phyloP scores from a whole-genome alignment of 805 yeast genomes.

The Cyberlindnera xishuangbannaensis region DNA sequence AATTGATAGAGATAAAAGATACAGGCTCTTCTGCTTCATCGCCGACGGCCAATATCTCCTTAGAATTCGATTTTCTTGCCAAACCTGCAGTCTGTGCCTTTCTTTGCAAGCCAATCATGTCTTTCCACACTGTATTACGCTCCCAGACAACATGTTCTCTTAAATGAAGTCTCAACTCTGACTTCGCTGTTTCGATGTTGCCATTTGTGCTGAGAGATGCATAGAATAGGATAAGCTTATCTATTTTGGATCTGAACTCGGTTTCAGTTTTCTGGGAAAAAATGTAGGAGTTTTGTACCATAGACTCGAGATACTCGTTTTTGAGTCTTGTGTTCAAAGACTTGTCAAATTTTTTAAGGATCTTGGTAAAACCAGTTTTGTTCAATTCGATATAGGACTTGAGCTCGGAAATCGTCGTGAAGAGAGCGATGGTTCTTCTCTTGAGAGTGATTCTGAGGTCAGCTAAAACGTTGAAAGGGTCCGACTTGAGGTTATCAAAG shows the following conservation, averaged over 20 bases:
- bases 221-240: constrained; percentile 46
- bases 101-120: constrained; percentile 86
- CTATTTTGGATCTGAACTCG: constrained; percentile 46
- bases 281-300: constrained; percentile 43
- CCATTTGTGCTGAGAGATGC: constrained; percentile 45
- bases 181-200: constrained; percentile 37
- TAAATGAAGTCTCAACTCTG: constrained; percentile 48
- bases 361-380: constrained; percentile 83
- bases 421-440: constrained; percentile 58
- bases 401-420: constrained; percentile 74
- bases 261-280: constrained; percentile 46
- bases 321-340: constrained; percentile 58
- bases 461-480: constrained; percentile 20
- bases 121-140: constrained; percentile 96
- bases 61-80: constrained; percentile 25
- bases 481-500: constrained; percentile 17
- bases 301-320: constrained; percentile 45
- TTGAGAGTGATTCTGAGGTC: constrained; percentile 52
- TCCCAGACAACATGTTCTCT: constrained; percentile 97
- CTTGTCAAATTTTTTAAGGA: constrained; percentile 89
- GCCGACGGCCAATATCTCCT: constrained; percentile 19
- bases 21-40: constrained; percentile 24
- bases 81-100: constrained; percentile 70
- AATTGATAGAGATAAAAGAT: constrained; percentile 20
- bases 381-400: constrained; percentile 80